Evolutionary conservation across 2,329 filamentous ascomycete species (phyloP).

Genomic region (Zasmidium angulare): DNA sequence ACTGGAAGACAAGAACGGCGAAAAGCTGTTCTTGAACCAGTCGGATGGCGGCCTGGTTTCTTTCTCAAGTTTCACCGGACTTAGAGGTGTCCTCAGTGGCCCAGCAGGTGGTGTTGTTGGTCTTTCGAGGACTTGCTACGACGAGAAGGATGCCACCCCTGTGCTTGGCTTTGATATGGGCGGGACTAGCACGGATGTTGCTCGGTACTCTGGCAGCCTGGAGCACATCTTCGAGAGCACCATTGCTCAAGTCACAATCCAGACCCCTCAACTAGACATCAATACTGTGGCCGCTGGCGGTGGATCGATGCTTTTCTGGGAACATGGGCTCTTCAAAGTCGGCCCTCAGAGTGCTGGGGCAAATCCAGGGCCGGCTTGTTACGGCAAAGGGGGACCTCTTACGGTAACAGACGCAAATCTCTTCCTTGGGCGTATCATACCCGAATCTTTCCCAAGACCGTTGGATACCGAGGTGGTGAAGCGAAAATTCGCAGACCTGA

Average conservation of each 20-base stretch:
- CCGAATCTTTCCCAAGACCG: slow-evolving; percentile 33
- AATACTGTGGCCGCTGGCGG: slow-evolving; percentile 47
- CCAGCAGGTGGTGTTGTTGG: slow-evolving; percentile 39
- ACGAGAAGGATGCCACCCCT: slow-evolving; percentile 24
- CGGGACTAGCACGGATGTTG: slow-evolving; percentile 36
- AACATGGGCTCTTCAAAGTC: slow-evolving; percentile 22
- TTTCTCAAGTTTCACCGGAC: slow-evolving; percentile 49
- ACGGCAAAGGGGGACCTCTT: slow-evolving; percentile 37
- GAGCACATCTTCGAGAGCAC: slow-evolving; percentile 37
- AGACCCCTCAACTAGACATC: slow-evolving; percentile 37
- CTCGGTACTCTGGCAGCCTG: slow-evolving; percentile 33
- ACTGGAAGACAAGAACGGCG: slow-evolving; percentile 30
- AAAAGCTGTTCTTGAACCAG: slow-evolving; percentile 69
- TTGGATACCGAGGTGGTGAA: slow-evolving; percentile 20
- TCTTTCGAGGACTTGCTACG: slow-evolving; percentile 35
- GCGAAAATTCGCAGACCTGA: slow-evolving; percentile 19
- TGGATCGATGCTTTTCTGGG: slow-evolving; percentile 42
- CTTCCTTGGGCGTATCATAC: slow-evolving; percentile 34
- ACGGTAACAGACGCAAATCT: slow-evolving; percentile 40
- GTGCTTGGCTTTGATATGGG: slow-evolving; percentile 33
- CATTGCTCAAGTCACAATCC: slow-evolving; percentile 36
- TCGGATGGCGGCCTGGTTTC: slow-evolving; percentile 35
- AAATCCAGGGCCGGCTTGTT: slow-evolving; percentile 37
- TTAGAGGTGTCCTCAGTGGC: slow-evolving; percentile 35
- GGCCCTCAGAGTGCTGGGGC: slow-evolving; percentile 26